Conservation (phyloP, 495 filamentous ascomycete species). For the Penicillium simplicissimum region DNA sequence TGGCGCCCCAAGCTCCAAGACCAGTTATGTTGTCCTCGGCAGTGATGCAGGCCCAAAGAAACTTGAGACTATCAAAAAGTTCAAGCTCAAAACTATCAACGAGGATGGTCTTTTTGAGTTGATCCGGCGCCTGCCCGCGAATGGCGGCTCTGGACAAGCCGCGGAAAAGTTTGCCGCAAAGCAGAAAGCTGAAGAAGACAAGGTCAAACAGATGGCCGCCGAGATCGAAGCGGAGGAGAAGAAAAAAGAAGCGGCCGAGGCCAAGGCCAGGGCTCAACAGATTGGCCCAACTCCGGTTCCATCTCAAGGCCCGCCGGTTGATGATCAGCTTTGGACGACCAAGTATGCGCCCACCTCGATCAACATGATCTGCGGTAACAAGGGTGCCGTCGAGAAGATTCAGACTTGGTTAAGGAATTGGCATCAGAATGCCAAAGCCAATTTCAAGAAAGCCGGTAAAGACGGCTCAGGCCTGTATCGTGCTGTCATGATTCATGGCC, state of each 20-base stretch:
- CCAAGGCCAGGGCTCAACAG: conserved; percentile 38
- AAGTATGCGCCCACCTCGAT: conserved; percentile 88
- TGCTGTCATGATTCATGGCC: conserved; percentile 89
- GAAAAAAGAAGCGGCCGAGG: conserved; percentile 52
- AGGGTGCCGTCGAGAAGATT: conserved; percentile 82
- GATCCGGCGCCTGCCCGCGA: conserved; percentile 78
- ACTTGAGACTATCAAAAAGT: conserved; percentile 76
- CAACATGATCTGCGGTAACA: conserved; percentile 94
- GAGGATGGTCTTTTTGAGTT: conserved; percentile 90
- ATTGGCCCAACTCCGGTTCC: conserved; percentile 22
- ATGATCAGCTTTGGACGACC: conserved; percentile 84
- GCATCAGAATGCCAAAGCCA: conserved; percentile 66
- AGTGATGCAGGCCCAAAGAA: conserved; percentile 92
- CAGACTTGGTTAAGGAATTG: conserved; percentile 85
- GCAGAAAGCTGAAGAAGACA: conserved; percentile 75
- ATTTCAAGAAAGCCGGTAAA: conserved; percentile 76
- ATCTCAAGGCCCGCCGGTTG: conserved; percentile 36
- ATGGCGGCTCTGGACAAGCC: conserved; percentile 85
- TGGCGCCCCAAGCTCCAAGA: conserved; percentile 82
- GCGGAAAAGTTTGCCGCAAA: conserved; percentile 81
- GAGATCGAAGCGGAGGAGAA: conserved; percentile 73
- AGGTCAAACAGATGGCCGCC: conserved; percentile 70
- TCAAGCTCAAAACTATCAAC: conserved; percentile 84
- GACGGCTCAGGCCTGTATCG: conserved; percentile 79
- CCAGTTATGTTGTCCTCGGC: conserved; percentile 89